Conservation (phyloP, 306 rosid species). For the Acacia crassicarpa region DNA sequence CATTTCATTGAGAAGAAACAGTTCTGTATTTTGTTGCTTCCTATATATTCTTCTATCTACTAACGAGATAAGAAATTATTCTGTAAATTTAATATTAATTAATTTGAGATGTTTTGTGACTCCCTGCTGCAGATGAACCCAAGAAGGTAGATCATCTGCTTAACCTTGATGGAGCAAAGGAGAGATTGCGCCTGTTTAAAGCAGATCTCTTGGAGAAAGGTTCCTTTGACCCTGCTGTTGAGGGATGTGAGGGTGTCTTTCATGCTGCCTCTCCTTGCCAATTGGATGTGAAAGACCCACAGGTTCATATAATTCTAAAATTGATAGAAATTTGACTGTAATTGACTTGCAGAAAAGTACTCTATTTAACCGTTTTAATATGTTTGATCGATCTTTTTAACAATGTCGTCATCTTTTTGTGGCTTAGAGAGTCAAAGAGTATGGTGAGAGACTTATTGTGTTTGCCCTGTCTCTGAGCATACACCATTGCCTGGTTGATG, state of each 20-base stretch:
- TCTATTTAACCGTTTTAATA: background rate
- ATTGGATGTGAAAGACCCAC: constrained; percentile 28
- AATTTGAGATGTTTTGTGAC: background rate
- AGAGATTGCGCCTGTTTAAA: background rate
- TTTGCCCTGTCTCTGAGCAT: no score
- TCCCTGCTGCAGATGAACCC: constrained; percentile 32
- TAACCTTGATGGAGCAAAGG: constrained; percentile 6
- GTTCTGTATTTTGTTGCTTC: no score
- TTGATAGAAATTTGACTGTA: background rate
- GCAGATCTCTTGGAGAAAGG: background rate
- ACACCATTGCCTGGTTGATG: no score
- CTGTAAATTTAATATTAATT: no score
- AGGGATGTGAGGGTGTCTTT: constrained; percentile 6
- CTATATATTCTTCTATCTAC: no score
- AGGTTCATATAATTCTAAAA: constrained; percentile 35
- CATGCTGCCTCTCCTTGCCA: constrained; percentile 44
- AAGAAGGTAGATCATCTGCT: background rate
- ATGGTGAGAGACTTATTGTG: no score
- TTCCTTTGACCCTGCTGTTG: background rate
- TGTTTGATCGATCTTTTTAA: background rate
- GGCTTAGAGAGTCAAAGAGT: no score
- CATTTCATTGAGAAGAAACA: no score
- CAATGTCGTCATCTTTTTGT: background rate
- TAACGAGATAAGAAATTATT: no score
- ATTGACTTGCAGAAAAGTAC: background rate